Base-by-base conservation (phyloP, 225 moss, liverwort and hornwort genomes). In the Takakia lepidozioides region DNA sequence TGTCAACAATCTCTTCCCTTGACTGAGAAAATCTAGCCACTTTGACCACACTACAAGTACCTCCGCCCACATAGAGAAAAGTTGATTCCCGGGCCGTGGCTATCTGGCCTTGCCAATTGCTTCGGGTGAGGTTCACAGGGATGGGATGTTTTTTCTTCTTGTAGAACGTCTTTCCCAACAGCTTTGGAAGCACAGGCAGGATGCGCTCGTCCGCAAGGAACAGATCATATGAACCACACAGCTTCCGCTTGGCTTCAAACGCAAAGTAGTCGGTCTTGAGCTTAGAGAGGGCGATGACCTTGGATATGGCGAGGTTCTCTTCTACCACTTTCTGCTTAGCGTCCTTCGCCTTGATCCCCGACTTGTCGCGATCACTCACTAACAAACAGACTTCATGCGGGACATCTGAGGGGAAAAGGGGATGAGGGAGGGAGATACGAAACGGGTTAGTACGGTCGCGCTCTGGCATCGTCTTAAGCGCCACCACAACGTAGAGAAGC, bases 61-160 rank as follows among this genome's bases (percentile, higher is more conserved):
- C 82, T 26, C 65, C 80, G 18, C 87, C 77, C 19, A 73, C 48
- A 57, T 87, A 83, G 35, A 85, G 51, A 51, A 72, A 80, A 5
- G 92, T 73, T 8, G 85, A 87, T 36, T 23, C 68, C 56, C 85
- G 72, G 11, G 92, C 82, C 4, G 63, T 56, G 11, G 49, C 34
- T 8, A 92, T 71, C 49, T 83, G 82, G 25, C 60, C 74, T 22
- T 67, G 64, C 92, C 92, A 92, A 21, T 79, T 75, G 27, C 74
- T 60, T 28, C 86, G 67, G 2, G 70, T 46, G 10, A 86, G 50
- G 0, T 59, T 51, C 54, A 87, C 92, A 9, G 92, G 88, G 22
- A 93, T 84, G 0, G 87, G 82, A 43, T 85, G 84, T 51, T 87
- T 92, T 59, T 87, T 93, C 69, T 88, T 87, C 74, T 70, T 85